Percentiles rank a stretch among this genome's conserved stretches.
Conservation (phyloP, 768 basidiomycete species). For the Tubosaeta sp. region DNA sequence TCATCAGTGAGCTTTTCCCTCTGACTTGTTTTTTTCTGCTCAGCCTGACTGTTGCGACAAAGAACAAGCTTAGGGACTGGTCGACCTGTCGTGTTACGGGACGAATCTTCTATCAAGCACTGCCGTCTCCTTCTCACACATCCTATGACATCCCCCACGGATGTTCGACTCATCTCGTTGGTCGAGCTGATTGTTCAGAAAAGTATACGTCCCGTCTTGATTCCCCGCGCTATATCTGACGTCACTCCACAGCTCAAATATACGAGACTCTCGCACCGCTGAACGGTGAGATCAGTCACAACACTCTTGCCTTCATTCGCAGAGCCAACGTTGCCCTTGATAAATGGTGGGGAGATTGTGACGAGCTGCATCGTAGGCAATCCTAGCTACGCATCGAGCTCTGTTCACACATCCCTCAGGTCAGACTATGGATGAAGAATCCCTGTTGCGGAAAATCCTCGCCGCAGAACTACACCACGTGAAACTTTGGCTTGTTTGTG, state of each 20-base stretch:
- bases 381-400: not conserved
- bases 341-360: constrained; percentile 89
- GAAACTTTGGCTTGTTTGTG: constrained; percentile 92
- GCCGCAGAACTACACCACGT: constrained; percentile 88
- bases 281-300: constrained; percentile 82
- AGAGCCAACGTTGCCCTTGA: constrained; percentile 83
- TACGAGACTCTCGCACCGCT: constrained; percentile 85
- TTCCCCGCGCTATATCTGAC: constrained; percentile 1
- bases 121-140: constrained; percentile 79
- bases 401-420: constrained; percentile 37
- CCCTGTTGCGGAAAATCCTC: constrained; percentile 81
- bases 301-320: constrained; percentile 81
- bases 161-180: constrained; percentile 81
- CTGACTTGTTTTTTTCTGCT: not conserved
- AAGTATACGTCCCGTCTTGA: constrained; percentile 46
- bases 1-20: constrained; percentile 66
- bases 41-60: constrained; percentile 12
- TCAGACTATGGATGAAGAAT: constrained; percentile 79
- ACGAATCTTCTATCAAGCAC: constrained; percentile 82
- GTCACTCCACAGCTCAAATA: constrained; percentile 66
- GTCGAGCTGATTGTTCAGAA: constrained; percentile 91
- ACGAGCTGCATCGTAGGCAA: constrained; percentile 71
- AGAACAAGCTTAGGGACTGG: constrained; percentile 93
- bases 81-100: constrained; percentile 83
- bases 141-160: constrained; percentile 85